A percentile compares a stretch with the other conserved stretches of the same genome.
These are phyloP conservation scores for Trypanosoma theileri DNA, from an alignment of 208 protist genomes.

Conservation along the genomic window DNA sequence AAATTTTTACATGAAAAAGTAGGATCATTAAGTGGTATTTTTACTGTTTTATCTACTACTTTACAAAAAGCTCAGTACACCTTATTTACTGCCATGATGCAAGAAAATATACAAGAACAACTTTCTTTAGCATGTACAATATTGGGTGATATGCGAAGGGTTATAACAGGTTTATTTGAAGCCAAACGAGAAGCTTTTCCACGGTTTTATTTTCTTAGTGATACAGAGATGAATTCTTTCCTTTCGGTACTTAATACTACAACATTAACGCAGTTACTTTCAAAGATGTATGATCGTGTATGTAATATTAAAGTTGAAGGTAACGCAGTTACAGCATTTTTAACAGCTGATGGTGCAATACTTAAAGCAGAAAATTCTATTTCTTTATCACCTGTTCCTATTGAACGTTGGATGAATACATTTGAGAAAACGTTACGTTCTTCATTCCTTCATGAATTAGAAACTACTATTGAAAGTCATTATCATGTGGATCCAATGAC, in stretches of 20 bases:
- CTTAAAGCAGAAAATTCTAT: constrained; percentile 42
- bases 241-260: constrained; percentile 53
- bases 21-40: constrained; percentile 26
- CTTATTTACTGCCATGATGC: constrained; percentile 90
- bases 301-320: constrained; percentile 40
- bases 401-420: constrained; percentile 64
- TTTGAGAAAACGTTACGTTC: constrained; percentile 58
- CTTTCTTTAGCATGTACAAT: constrained; percentile 82
- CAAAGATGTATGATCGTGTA: constrained; percentile 66
- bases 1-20: constrained; percentile 36
- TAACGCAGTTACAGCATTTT: constrained; percentile 41
- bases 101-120: constrained; percentile 91
- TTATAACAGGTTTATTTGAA: constrained; percentile 90
- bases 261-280: constrained; percentile 50
- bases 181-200: constrained; percentile 88
- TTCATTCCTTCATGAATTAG: constrained; percentile 59
- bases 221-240: constrained; percentile 78
- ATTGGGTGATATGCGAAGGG: constrained; percentile 88
- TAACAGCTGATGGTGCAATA: constrained; percentile 49
- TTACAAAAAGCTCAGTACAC: constrained; percentile 78
- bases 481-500: constrained; percentile 44
- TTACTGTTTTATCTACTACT: constrained; percentile 31
- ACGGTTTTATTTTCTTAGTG: constrained; percentile 93
- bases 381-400: constrained; percentile 39
- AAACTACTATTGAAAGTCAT: constrained; percentile 37